Evolutionary conservation across 345 rosid species (phyloP), one percentile per base, ranked within the genome.

Genomic region (Jatropha curcas): DNA sequence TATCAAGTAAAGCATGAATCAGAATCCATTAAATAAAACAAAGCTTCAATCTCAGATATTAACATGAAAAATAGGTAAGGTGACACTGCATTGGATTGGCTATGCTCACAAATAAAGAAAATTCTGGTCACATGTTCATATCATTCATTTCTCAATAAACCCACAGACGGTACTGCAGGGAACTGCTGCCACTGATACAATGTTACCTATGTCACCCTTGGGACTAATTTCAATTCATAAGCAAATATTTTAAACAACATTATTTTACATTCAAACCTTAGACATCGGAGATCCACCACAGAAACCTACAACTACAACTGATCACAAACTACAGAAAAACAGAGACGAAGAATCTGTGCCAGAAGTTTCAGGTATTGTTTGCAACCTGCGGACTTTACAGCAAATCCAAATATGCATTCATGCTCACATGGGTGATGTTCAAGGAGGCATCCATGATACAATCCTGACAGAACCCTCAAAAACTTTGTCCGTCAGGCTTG

Each of bases 1-100:
- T 83, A 85, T 46, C 46, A 71, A 50, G 43, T 30, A 46, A 60
- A 77, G 35, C 59, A 34, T 11, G 43, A 31, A 68, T 61, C 48
- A 63, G 34, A 28, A 28, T 20, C 19, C 19, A 37, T 17, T 61
- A 48, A 71, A 27, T 37, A 37, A 0, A 68, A 53, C 12, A 51
- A 9, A 46, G n/a, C 22, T 70, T 19, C 27, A 8, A 17, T 27
- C 8, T 46, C n/a, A 11, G 16, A 35, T 2, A 33, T 17, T 17
- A 2, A 31, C 25, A 50, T 46, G 12, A 11, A 35, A 68, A 16
- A 9, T 8, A 22, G 4, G 5, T 5, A 41, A 13, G 46, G 37
- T 45, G 52, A 65, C 27, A 24, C 55, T 45, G 7, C 37, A 46
- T 20, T 30, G 28, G 4, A 10, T 8, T 16, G 16, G 25, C 70